A percentile compares a stretch with the other conserved stretches of the same genome.
phyloP scores from a whole-genome alignment of 1,284 basidiomycete genomes.

The Ustilago shanxiensis region DNA sequence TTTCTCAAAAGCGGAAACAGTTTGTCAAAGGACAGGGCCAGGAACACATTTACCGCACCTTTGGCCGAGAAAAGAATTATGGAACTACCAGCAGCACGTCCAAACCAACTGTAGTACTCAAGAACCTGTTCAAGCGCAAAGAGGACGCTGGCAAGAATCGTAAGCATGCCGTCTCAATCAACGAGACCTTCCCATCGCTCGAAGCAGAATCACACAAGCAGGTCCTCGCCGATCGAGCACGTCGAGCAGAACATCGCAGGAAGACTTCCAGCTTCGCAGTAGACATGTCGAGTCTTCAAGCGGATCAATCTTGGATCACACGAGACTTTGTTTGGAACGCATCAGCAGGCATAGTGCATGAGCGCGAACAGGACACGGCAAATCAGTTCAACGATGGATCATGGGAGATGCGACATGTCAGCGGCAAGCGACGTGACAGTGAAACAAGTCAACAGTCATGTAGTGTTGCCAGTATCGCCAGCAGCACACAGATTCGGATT shows the following conservation, averaged over 20 bases:
- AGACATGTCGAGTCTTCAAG: conserved; percentile 26
- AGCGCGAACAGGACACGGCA: conserved; percentile 10
- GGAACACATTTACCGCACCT: conserved; percentile 9
- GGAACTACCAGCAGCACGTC: conserved; percentile 10
- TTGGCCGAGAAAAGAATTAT: conserved; percentile 10
- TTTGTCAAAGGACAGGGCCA: conserved; percentile 6
- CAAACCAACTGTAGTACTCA: conserved; percentile 1
- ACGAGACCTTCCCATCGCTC: conserved; percentile 49
- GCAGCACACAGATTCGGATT: conserved; percentile 42
- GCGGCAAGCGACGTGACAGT: conserved; percentile 21
- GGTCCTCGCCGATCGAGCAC: conserved; percentile 34
- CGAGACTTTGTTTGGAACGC: conserved; percentile 39
- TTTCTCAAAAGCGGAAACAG: conserved; percentile 13
- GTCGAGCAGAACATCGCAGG: conserved; percentile 26
- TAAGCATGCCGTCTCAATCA: conserved; percentile 24
- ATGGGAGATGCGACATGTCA: conserved; percentile 15
- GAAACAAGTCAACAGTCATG: conserved; percentile 23
- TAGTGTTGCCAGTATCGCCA: conserved; percentile 26
- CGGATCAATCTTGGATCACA: conserved; percentile 17
- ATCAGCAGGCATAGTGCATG: conserved; percentile 22
- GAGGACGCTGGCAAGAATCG: neutral
- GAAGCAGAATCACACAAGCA: conserved; percentile 47
- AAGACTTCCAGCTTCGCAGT: conserved; percentile 31
- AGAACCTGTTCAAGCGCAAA: conserved; percentile 24
- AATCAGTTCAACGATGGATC: conserved; percentile 2